These are phyloP conservation scores for Pyrus pyrifolia DNA, from an alignment of 306 rosid genomes.

Conservation along the genomic window DNA sequence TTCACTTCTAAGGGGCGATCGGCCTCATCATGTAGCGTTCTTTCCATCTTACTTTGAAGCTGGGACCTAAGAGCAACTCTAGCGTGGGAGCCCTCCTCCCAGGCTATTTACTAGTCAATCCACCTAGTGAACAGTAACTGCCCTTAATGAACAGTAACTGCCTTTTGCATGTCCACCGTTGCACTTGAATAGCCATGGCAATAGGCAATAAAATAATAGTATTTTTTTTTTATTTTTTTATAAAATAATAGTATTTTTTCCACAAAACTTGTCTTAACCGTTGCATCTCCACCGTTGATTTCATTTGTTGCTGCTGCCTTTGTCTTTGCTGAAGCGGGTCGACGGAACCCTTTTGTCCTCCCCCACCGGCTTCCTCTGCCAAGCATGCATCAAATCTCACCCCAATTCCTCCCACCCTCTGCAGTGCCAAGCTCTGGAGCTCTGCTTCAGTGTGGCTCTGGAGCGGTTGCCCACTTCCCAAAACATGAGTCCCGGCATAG, in stretches of 20 bases:
- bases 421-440: slow-evolving; percentile 93
- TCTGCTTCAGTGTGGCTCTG: slow-evolving; percentile 88
- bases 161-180: too few species aligned
- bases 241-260: too few species aligned
- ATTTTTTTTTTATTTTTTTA: too few species aligned
- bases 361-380: slow-evolving; percentile 71
- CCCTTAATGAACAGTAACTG: too few species aligned
- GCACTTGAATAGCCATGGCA: too few species aligned
- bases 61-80: neutral
- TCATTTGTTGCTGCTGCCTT: slow-evolving; percentile 17
- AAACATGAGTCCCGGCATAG: slow-evolving; percentile 49
- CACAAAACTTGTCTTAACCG: too few species aligned
- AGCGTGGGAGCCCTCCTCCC: too few species aligned
- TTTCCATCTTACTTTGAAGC: neutral
- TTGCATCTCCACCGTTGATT: neutral
- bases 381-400: slow-evolving; percentile 92
- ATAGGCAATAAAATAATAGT: too few species aligned
- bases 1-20: too few species aligned
- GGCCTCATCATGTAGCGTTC: too few species aligned
- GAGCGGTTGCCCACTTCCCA: slow-evolving; percentile 89
- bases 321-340: slow-evolving; percentile 48
- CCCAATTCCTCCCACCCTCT: slow-evolving; percentile 96
- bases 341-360: slow-evolving; percentile 80
- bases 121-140: too few species aligned
- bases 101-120: too few species aligned